Percentiles rank a stretch among this genome's conserved stretches.
Conservation (phyloP, 106 monocot genomes). For the Dendrobium catenatum region DNA sequence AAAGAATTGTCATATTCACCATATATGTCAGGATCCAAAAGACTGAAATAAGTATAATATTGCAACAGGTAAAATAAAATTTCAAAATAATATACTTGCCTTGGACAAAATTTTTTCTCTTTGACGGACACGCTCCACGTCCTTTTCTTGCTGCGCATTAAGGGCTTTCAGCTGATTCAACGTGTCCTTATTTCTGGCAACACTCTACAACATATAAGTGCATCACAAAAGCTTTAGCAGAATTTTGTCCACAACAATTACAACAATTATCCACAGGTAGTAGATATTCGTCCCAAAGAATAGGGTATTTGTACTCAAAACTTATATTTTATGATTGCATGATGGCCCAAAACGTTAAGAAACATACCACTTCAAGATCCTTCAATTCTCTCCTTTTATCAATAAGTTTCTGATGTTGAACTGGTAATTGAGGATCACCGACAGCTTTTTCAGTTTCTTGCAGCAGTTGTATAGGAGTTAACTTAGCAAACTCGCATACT, state of each 20-base stretch:
- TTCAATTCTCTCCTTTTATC: constrained; percentile 79
- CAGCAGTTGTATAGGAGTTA: constrained; percentile 87
- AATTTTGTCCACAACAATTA: background rate
- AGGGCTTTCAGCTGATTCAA: constrained; percentile 81
- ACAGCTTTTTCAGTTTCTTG: constrained; percentile 99
- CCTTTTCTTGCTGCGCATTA: constrained; percentile 95
- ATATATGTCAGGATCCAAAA: background rate
- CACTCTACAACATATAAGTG: constrained; percentile 37
- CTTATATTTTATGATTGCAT: background rate
- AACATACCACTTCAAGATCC: constrained; percentile 69
- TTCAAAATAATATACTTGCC: constrained; percentile 22
- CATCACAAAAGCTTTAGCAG: background rate
- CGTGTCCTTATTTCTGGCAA: constrained; percentile 74
- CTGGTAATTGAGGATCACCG: constrained; percentile 79
- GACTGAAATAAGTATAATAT: background rate
- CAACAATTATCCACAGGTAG: background rate
- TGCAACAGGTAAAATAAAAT: background rate
- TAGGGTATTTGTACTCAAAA: background rate
- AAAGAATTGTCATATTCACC: background rate
- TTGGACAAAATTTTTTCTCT: constrained; percentile 71
- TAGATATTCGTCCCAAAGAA: background rate
- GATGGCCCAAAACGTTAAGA: background rate
- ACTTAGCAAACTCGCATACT: constrained; percentile 97
- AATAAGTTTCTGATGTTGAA: constrained; percentile 66
- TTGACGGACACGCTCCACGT: constrained; percentile 86